Evolutionary conservation across 345 rosid species (phyloP).

Genomic region (Eucalyptus polybractea): DNA sequence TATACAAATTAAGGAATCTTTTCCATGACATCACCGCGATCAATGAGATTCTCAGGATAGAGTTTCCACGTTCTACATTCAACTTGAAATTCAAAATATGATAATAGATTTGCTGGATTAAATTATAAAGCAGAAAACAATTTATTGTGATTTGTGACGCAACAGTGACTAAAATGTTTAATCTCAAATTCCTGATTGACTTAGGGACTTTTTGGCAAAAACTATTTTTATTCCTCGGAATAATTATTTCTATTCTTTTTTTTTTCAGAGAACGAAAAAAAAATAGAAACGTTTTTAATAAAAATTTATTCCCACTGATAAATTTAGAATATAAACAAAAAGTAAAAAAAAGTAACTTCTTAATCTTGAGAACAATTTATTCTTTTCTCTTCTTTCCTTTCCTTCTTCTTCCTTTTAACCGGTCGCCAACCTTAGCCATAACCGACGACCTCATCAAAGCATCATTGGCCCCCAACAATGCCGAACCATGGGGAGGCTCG

Average conservation of each 20-base stretch:
- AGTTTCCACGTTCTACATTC: too few species aligned
- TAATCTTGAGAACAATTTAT: accelerated
- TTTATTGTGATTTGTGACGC: not conserved
- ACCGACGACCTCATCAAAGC: accelerated
- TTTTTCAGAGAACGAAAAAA: accelerated
- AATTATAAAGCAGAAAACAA: not conserved
- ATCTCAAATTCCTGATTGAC: not conserved
- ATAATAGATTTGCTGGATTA: not conserved
- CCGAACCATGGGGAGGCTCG: too few species aligned
- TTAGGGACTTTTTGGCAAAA: too few species aligned
- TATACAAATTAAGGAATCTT: too few species aligned
- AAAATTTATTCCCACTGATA: accelerated
- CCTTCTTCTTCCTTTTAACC: too few species aligned
- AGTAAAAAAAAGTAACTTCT: accelerated
- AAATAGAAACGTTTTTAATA: accelerated
- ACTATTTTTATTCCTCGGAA: accelerated
- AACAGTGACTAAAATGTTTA: not conserved
- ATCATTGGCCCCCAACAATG: accelerated
- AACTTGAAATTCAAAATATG: not conserved
- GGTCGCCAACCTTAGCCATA: accelerated
- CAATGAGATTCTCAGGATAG: too few species aligned
- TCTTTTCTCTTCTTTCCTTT: too few species aligned
- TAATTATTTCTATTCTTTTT: too few species aligned
- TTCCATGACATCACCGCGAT: too few species aligned
- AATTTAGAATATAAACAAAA: accelerated